A percentile compares a stretch with the other conserved stretches of the same genome.
These are phyloP conservation scores for Misopates orontium DNA, from an alignment of 257 asterid genomes.

Conservation along the genomic window DNA sequence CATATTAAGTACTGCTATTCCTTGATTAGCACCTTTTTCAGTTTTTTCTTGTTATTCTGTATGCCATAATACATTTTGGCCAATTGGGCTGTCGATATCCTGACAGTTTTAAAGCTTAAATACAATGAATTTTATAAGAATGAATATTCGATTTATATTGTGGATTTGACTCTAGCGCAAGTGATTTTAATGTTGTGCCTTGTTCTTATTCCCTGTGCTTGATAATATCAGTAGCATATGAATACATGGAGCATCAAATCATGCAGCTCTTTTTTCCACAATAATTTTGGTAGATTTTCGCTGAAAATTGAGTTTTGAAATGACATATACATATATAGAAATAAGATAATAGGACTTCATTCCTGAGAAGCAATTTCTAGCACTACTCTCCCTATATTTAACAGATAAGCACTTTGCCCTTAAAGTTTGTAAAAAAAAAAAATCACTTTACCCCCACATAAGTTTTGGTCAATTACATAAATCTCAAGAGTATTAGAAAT, in stretches of 20 bases:
- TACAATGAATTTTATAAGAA: conserved; percentile 5
- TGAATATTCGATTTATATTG: neutral
- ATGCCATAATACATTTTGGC: conserved; percentile 19
- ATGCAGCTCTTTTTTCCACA: neutral
- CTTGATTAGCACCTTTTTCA: conserved; percentile 11
- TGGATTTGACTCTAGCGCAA: neutral
- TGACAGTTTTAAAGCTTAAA: neutral
- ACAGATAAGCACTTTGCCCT: too few relatives aligned
- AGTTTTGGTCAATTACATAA: neutral
- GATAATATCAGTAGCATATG: neutral
- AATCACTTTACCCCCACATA: too few relatives aligned
- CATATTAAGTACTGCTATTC: conserved; percentile 26
- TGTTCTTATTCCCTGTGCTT: neutral
- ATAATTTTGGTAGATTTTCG: neutral
- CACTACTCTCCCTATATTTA: too few relatives aligned
- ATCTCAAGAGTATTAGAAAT: neutral
- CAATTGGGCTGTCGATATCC: neutral
- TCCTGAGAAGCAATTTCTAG: too few relatives aligned
- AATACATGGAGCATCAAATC: neutral
- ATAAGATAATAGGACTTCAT: too few relatives aligned
- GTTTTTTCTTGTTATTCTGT: neutral
- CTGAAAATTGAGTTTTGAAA: neutral
- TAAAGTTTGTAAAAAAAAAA: too few relatives aligned
- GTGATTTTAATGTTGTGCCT: conserved; percentile 3
- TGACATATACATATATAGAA: neutral